A percentile compares a stretch with the other conserved stretches of the same genome.
Conservation (phyloP, 305 asterid species). For the Nicotiana rustica region DNA sequence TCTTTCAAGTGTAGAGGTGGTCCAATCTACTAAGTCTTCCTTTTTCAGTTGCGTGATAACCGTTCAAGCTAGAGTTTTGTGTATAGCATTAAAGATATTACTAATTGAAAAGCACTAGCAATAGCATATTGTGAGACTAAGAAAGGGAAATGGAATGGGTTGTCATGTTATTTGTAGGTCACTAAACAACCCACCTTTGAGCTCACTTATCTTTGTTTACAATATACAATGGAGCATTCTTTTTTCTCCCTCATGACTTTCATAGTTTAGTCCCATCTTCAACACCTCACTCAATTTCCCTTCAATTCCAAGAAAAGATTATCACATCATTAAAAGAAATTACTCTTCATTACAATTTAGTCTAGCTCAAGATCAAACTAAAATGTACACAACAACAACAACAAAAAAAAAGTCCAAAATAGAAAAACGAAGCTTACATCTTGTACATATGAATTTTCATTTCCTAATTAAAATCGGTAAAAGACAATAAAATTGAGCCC, state of each 20-base stretch:
- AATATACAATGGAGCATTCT: slow-evolving; percentile 3
- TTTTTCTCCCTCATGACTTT: slow-evolving; percentile 35
- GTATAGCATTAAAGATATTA: slow-evolving; percentile 1
- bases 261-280: slow-evolving; percentile 36
- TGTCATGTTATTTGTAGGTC: slow-evolving; percentile 63
- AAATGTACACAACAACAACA: not conserved
- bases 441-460: slow-evolving; percentile 23
- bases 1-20: slow-evolving; percentile 11
- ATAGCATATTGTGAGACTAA: slow-evolving; percentile 18
- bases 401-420: not conserved
- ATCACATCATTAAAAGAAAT: slow-evolving; percentile 40
- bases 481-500: not conserved
- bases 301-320: slow-evolving; percentile 56
- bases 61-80: not conserved
- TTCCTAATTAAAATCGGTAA: slow-evolving; percentile 1
- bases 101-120: slow-evolving; percentile 32
- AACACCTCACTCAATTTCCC: slow-evolving; percentile 53
- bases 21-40: slow-evolving; percentile 10
- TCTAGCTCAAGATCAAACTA: slow-evolving; percentile 31
- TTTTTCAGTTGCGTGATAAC: slow-evolving; percentile 36
- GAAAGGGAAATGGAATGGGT: slow-evolving; percentile 48
- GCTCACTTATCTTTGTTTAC: slow-evolving; percentile 46
- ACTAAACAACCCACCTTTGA: slow-evolving; percentile 63
- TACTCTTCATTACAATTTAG: slow-evolving; percentile 20
- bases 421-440: slow-evolving; percentile 7